phyloP scores from a whole-genome alignment of 2,329 filamentous ascomycete species.

The Aspergillus glaucus region DNA sequence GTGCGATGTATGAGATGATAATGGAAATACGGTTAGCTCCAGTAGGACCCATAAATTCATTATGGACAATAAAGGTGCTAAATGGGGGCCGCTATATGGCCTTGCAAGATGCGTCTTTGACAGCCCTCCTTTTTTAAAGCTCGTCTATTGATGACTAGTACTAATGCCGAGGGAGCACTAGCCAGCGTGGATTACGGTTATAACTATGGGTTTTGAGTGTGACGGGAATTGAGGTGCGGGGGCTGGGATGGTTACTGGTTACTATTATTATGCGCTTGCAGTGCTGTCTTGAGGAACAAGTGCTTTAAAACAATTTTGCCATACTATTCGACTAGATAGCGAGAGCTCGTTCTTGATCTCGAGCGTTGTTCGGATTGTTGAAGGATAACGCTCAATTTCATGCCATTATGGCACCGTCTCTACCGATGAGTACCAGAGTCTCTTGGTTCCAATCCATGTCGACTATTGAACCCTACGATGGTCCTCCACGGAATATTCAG shows the following conservation, averaged over 20 bases:
- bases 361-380: not conserved
- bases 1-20: not conserved
- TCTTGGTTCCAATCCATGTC: not conserved
- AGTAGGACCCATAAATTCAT: too few species aligned
- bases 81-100: too few species aligned
- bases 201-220: not conserved
- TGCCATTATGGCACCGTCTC: not conserved
- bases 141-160: not conserved
- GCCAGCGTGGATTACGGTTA: not conserved
- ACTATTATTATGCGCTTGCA: too few species aligned
- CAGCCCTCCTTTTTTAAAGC: not conserved
- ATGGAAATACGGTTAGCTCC: too few species aligned
- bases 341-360: not conserved
- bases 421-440: not conserved
- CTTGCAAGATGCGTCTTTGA: not conserved
- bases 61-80: too few species aligned
- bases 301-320: too few species aligned
- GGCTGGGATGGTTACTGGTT: too few species aligned
- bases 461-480: not conserved
- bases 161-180: not conserved
- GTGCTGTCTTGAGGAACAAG: too few species aligned
- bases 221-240: not conserved
- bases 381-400: not conserved
- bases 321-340: too few species aligned
- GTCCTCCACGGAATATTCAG: not conserved